A percentile compares a stretch with the other conserved stretches of the same genome.
Evolutionary conservation across 2,329 filamentous ascomycete species (phyloP).

Genomic region (Cercospora sp.): DNA sequence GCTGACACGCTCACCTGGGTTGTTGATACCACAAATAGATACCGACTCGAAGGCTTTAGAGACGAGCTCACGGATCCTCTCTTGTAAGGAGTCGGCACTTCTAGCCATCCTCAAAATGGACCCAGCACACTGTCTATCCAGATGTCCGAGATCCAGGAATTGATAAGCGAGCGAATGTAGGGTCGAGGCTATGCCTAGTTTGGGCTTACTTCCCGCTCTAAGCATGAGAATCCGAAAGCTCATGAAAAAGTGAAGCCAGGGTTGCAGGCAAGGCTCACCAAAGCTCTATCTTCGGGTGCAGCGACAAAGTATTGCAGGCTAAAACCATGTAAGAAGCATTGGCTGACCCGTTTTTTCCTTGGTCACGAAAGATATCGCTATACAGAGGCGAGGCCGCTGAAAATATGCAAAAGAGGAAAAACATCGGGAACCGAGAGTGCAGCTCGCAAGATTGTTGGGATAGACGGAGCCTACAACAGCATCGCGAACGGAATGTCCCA

Average conservation of each 20-base stretch:
- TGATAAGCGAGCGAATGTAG: neutral
- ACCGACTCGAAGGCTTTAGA: conserved; percentile 83
- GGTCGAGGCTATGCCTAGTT: neutral
- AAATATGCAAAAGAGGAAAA: neutral
- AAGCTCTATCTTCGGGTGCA: neutral
- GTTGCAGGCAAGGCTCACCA: neutral
- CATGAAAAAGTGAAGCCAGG: neutral
- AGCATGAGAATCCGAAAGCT: neutral
- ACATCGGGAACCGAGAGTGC: too few species aligned
- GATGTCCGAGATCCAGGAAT: neutral
- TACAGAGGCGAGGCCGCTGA: neutral
- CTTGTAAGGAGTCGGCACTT: conserved; percentile 74
- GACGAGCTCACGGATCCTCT: conserved; percentile 83
- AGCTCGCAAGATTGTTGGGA: too few species aligned
- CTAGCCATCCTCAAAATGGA: conserved; percentile 3
- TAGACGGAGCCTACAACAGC: too few species aligned
- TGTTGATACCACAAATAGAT: conserved; percentile 89
- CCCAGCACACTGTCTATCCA: neutral
- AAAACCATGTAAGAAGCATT: neutral
- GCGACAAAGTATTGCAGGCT: neutral
- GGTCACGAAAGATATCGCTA: neutral
- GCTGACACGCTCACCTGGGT: conserved; percentile 98
- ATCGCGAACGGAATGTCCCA: too few species aligned
- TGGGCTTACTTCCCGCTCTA: neutral
- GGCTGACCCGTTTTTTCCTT: neutral